phyloP scores from a whole-genome alignment of 2,329 filamentous ascomycete species.

The Microcyclosporella mali region DNA sequence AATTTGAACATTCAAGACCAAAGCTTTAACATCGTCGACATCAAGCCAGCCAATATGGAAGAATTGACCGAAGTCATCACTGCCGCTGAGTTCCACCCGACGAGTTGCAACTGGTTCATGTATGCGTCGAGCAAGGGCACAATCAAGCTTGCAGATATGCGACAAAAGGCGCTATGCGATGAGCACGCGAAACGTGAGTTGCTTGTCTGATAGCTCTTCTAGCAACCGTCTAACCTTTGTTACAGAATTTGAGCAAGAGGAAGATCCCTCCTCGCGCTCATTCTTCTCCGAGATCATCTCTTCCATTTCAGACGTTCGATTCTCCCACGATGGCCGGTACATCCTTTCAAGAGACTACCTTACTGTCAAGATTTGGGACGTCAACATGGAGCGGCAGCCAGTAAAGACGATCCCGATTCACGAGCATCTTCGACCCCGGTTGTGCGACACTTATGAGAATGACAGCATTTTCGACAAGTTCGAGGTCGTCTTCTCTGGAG shows the following conservation, averaged over 20 bases:
- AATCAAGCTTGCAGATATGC: conserved; percentile 98
- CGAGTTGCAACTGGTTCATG: conserved; percentile 99
- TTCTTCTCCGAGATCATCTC: conserved; percentile 99
- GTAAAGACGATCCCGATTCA: conserved; percentile 99
- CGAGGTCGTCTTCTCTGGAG: conserved; percentile 96
- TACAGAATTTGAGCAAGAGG: conserved; percentile 95
- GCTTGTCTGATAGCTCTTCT: not conserved
- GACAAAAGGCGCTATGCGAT: conserved; percentile 91
- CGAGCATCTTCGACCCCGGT: conserved; percentile 84
- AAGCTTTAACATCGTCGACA: conserved; percentile 99
- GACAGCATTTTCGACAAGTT: conserved; percentile 99
- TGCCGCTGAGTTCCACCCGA: conserved; percentile 92
- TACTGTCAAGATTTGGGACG: conserved; percentile 99
- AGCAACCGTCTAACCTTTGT: conserved; percentile 17
- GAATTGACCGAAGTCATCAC: conserved; percentile 98
- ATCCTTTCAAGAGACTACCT: conserved; percentile 97
- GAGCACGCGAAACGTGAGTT: conserved; percentile 85
- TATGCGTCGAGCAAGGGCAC: conserved; percentile 98
- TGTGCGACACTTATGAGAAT: conserved; percentile 98
- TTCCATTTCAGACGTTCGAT: conserved; percentile 96
- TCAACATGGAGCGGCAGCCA: conserved; percentile 96
- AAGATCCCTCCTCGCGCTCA: conserved; percentile 90
- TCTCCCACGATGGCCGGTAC: conserved; percentile 92
- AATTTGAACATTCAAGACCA: conserved; percentile 99
- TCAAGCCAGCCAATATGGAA: conserved; percentile 99